A percentile compares a stretch with the other conserved stretches of the same genome.
Evolutionary conservation across 371 early-diverging fungal genomes (phyloP).

Genomic region (Apophysomyces sp.): DNA sequence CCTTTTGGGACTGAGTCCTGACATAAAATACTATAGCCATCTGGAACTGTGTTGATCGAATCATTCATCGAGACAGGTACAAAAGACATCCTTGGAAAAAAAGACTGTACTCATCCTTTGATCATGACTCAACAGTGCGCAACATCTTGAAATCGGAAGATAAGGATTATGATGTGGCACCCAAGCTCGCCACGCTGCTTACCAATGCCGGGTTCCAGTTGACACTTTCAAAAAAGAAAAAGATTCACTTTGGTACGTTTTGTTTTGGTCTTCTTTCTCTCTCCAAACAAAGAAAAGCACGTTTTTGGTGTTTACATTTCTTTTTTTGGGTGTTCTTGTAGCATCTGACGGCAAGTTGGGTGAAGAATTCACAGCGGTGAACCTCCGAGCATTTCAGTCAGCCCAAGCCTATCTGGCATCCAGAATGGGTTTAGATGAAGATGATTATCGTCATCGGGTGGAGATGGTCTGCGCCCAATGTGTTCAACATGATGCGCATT

Average conservation of each 20-base stretch:
- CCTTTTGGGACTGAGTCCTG: too few species aligned
- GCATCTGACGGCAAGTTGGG: conserved; percentile 29
- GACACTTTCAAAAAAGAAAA: conserved; percentile 20
- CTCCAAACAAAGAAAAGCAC: too few species aligned
- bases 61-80: conserved; percentile 39
- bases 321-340: not conserved
- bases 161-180: conserved; percentile 26
- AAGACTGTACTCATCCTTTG: too few species aligned
- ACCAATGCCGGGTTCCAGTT: conserved; percentile 20
- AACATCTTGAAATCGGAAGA: conserved; percentile 13
- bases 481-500: conserved; percentile 24
- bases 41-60: conserved; percentile 40
- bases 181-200: conserved; percentile 17
- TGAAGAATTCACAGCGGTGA: conserved; percentile 25
- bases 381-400: conserved; percentile 20
- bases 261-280: not conserved
- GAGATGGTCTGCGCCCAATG: conserved; percentile 45
- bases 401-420: conserved; percentile 18
- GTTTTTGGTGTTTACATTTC: too few species aligned
- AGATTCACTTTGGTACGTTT: conserved; percentile 27
- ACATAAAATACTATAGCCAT: too few species aligned
- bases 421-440: conserved; percentile 24
- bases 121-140: conserved; percentile 9
- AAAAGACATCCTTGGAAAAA: conserved; percentile 1
- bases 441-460: conserved; percentile 39